Evolutionary conservation across 106 monocot species (phyloP).

Genomic region (Dendrobium catenatum): DNA sequence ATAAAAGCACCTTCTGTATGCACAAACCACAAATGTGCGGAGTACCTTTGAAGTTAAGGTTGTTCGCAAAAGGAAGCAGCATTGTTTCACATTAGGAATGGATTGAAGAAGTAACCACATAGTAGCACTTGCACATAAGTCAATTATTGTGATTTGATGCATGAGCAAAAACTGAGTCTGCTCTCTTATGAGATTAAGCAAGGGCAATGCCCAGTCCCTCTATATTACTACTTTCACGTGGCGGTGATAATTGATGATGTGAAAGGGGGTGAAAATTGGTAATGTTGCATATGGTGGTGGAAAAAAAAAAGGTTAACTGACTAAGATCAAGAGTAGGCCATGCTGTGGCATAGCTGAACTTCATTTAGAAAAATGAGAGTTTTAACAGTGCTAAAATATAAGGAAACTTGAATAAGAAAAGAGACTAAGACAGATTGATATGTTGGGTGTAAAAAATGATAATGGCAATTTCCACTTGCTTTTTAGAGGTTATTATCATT

Average conservation of each 20-base stretch:
- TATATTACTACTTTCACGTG: not conserved
- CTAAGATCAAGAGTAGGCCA: not conserved
- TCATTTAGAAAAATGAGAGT: not conserved
- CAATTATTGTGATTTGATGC: not conserved
- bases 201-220: too few relatives aligned
- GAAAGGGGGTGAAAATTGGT: not conserved
- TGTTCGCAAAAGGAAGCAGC: not conserved
- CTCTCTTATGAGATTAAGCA: not conserved
- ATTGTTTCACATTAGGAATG: not conserved
- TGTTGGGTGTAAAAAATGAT: not conserved
- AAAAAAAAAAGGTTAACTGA: not conserved
- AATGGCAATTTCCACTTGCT: too few relatives aligned
- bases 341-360: not conserved
- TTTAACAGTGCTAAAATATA: not conserved
- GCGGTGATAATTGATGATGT: not conserved
- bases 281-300: not conserved
- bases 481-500: too few relatives aligned
- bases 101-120: not conserved
- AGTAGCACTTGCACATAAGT: not conserved
- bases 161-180: not conserved
- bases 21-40: not conserved
- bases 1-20: not conserved
- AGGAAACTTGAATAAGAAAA: not conserved
- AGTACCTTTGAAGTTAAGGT: not conserved
- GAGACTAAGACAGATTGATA: not conserved